Conservation (phyloP, 2,329 filamentous ascomycete species). For the Colletotrichum navitas region DNA sequence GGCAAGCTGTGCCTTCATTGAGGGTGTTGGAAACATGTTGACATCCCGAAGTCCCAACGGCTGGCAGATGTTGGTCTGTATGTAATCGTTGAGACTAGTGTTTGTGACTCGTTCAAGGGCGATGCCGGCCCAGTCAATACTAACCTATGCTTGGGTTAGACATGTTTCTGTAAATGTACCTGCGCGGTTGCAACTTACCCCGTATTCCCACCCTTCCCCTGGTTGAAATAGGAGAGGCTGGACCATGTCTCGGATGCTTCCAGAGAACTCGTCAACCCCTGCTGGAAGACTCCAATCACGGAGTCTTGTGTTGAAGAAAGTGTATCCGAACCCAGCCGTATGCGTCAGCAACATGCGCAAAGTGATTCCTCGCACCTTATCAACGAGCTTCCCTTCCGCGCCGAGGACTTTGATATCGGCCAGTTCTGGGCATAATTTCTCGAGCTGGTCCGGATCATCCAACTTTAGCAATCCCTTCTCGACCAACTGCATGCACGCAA, state of each 20-base stretch:
- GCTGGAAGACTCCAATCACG: constrained; percentile 61
- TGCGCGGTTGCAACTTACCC: constrained; percentile 53
- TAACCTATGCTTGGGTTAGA: constrained; percentile 52
- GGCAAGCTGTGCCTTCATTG: constrained; percentile 67
- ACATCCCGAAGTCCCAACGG: constrained; percentile 63
- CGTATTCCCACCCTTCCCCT: constrained; percentile 72
- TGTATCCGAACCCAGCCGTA: constrained; percentile 69
- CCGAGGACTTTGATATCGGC: constrained; percentile 60
- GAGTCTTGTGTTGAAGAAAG: constrained; percentile 64
- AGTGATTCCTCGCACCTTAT: constrained; percentile 65
- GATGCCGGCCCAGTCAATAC: constrained; percentile 67
- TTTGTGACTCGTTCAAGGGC: constrained; percentile 60
- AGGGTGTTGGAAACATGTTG: constrained; percentile 67
- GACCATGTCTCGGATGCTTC: constrained; percentile 63
- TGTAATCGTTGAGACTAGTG: constrained; percentile 60
- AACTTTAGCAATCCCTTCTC: constrained; percentile 62
- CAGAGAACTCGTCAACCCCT: constrained; percentile 70
- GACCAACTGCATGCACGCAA: constrained; percentile 70
- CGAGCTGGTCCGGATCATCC: constrained; percentile 61
- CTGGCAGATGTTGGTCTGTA: constrained; percentile 60
- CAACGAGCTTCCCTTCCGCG: constrained; percentile 53
- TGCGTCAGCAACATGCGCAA: constrained; percentile 70
- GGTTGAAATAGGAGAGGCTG: constrained; percentile 73
- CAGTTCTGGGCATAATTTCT: constrained; percentile 64
- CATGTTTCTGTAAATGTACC: neutral